Evolutionary conservation across 2,329 filamentous ascomycete species (phyloP).

Genomic region (Trichoderma semiorbis): DNA sequence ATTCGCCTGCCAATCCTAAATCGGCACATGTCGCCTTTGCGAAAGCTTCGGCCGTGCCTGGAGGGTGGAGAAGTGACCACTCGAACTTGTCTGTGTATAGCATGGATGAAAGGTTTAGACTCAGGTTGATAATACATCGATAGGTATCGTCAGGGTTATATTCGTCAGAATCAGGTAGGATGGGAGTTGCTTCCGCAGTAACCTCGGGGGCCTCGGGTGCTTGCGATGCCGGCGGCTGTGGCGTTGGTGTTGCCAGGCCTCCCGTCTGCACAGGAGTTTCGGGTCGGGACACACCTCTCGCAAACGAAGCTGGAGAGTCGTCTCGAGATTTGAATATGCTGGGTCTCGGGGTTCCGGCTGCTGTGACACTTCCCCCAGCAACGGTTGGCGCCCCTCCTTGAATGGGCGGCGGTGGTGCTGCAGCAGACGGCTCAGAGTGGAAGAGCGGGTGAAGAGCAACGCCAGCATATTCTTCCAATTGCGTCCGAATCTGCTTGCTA

Average conservation of each 20-base stretch:
- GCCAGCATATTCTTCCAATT: constrained; percentile 93
- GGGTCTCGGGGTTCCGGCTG: constrained; percentile 30
- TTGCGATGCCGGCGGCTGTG: constrained; percentile 37
- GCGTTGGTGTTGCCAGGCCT: constrained; percentile 49
- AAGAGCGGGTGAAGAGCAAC: constrained; percentile 92
- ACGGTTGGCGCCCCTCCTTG: constrained; percentile 15
- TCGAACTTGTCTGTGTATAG: constrained; percentile 97
- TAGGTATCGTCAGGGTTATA: constrained; percentile 92
- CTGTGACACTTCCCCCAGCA: constrained; percentile 21
- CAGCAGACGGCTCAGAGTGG: constrained; percentile 52
- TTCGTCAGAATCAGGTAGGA: constrained; percentile 62
- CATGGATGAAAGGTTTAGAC: constrained; percentile 85
- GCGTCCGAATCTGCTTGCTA: constrained; percentile 88
- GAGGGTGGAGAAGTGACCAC: constrained; percentile 90
- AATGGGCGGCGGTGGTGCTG: constrained; percentile 21
- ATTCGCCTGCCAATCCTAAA: constrained; percentile 83
- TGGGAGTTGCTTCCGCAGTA: constrained; percentile 65
- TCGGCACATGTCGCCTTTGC: constrained; percentile 91
- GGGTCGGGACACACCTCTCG: constrained; percentile 43
- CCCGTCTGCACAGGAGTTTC: constrained; percentile 57
- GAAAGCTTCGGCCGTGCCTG: constrained; percentile 87
- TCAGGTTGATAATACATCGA: constrained; percentile 85
- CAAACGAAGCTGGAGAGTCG: constrained; percentile 36
- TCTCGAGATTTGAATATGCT: constrained; percentile 36
- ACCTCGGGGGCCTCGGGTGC: constrained; percentile 52